phyloP scores from a whole-genome alignment of 371 early-diverging fungal species.

The Mortierella sp. region DNA sequence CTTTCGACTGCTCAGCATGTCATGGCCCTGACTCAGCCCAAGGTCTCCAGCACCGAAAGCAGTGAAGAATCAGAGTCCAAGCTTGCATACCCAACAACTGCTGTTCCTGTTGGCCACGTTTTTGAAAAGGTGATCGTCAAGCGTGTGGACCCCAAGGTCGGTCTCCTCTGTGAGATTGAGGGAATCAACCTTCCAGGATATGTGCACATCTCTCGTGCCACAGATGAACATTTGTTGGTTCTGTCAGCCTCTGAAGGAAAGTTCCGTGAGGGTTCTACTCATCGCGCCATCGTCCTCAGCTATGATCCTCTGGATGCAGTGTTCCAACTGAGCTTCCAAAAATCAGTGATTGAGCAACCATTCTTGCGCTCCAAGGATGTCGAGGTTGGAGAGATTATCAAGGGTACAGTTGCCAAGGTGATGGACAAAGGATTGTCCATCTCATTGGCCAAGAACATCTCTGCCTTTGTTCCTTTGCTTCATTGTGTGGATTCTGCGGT shows the following conservation, averaged over 20 bases:
- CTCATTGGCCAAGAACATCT: conserved; percentile 69
- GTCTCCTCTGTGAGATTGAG: conserved; percentile 66
- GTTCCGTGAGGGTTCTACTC: conserved; percentile 71
- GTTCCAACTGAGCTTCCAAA: conserved; percentile 75
- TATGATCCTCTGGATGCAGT: conserved; percentile 82
- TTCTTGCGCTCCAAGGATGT: conserved; percentile 79
- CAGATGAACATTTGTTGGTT: conserved; percentile 70
- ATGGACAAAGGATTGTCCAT: conserved; percentile 73
- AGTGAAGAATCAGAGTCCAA: conserved; percentile 19
- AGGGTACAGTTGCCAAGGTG: conserved; percentile 63
- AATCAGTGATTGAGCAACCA: conserved; percentile 73
- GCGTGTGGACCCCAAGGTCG: conserved; percentile 65
- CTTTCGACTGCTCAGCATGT: conserved; percentile 67
- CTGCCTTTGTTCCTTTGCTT: conserved; percentile 74
- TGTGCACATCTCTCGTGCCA: conserved; percentile 74
- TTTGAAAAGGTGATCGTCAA: conserved; percentile 66
- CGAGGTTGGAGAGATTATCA: conserved; percentile 72
- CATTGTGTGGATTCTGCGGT: conserved; percentile 85
- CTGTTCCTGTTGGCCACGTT: conserved; percentile 67
- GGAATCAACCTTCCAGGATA: conserved; percentile 63
- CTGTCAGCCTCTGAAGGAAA: conserved; percentile 62
- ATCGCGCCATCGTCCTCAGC: conserved; percentile 82
- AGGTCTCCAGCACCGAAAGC: conserved; percentile 33
- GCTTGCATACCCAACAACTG: conserved; percentile 28
- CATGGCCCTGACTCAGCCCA: conserved; percentile 56